Percentiles rank a stretch among this genome's conserved stretches.
phyloP scores from a whole-genome alignment of 2,329 filamentous ascomycete species.

The Trichophyton rubrum region DNA sequence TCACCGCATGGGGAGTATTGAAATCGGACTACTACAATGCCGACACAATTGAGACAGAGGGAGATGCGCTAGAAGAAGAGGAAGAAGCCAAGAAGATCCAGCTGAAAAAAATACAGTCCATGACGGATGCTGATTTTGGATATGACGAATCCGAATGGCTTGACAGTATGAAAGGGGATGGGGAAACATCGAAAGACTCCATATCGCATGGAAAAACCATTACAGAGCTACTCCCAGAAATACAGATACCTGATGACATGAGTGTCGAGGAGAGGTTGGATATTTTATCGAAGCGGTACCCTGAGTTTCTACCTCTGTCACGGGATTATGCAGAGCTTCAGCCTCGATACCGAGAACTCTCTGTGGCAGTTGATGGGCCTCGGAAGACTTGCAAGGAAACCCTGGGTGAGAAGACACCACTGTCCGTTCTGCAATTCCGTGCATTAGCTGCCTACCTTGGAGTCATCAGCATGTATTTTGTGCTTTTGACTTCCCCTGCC shows the following conservation, averaged over 20 bases:
- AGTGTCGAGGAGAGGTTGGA: conserved; percentile 58
- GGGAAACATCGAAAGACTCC: conserved; percentile 38
- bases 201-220: conserved; percentile 47
- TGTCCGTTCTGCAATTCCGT: conserved; percentile 61
- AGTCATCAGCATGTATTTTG: conserved; percentile 84
- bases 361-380: conserved; percentile 39
- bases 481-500: conserved; percentile 71
- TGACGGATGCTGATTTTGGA: conserved; percentile 84
- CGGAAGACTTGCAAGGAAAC: conserved; percentile 38
- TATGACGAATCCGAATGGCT: conserved; percentile 86
- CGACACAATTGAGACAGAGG: conserved; percentile 58
- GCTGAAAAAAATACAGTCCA: conserved; percentile 76
- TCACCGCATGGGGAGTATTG: conserved; percentile 73
- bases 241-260: conserved; percentile 73
- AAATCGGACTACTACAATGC: conserved; percentile 89
- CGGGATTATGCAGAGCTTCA: conserved; percentile 68
- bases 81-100: conserved; percentile 77
- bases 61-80: conserved; percentile 79
- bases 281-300: conserved; percentile 69
- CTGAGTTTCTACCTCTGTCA: conserved; percentile 78
- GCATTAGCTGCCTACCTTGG: conserved; percentile 77
- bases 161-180: conserved; percentile 39
- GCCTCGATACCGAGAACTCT: conserved; percentile 45
- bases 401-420: conserved; percentile 25
- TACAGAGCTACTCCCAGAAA: conserved; percentile 72